Base-by-base conservation (phyloP, 1,139 yeast genomes). In the Suhomyces panamericanus region DNA sequence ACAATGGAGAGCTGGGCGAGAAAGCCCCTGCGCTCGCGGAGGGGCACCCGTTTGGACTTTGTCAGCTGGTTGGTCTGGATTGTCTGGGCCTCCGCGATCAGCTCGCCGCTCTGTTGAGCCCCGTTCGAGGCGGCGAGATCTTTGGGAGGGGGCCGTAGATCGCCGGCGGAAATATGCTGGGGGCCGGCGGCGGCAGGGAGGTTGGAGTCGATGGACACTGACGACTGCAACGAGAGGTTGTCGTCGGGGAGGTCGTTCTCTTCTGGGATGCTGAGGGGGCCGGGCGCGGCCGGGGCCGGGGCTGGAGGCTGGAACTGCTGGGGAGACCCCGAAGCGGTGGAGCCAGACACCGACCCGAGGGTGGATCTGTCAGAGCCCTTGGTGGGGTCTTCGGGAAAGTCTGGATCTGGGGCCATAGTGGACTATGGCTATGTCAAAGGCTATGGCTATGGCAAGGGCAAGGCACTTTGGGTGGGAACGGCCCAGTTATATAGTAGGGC, bases 1-100 rank as follows among this genome's bases (percentile, higher is more conserved):
- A 87, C 59, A 0, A 88, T 17, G 2, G 85, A 68, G 3, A 85
- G 28, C n/a, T 52, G 58, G 0, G 82, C 67, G 1, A 85, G 60
- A 1, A 83, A 48, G 0, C 93, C 91, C 39, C 90, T 61, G 51
- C 81, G 63, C 34, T 78, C 63, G 3, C 56, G 52, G 11, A 58
- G 50, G 0, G 83, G 76, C 0, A 81, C 81, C 33, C 10, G 33
- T 17, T 17, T 33, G 26, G 40, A 36, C 32, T 16, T 34, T 28
- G 26, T 14, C 31, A 29, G 20, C 11, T 30, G 32, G 32, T 12
- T 15, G 26, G 33, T 17, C 26, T 35, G 38, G 31, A 8, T 26
- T 2, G 33, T 26, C 2, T 27, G 33, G 28, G 13, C 33, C 10
- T 35, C 32, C 12, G 32, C n/a, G 13, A 34, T 26, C 29, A 11